phyloP scores from a whole-genome alignment of 768 basidiomycete species.

The Dacryopinax spathularia region DNA sequence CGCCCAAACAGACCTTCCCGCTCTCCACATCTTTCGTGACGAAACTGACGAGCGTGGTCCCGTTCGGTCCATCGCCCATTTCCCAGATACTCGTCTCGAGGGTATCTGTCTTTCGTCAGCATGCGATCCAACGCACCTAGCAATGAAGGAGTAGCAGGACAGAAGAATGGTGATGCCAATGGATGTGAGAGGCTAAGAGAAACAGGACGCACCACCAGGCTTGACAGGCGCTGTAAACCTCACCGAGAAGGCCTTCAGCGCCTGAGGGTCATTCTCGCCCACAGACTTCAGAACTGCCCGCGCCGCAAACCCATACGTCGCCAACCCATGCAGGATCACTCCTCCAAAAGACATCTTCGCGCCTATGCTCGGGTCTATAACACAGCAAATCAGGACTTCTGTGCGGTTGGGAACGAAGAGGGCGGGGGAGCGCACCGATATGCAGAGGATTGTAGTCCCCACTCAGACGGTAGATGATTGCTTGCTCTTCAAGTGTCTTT shows the following conservation, averaged over 20 bases:
- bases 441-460: slow-evolving; percentile 73
- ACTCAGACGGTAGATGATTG: slow-evolving; percentile 54
- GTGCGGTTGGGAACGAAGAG: not conserved
- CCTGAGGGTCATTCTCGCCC: slow-evolving; percentile 43
- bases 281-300: slow-evolving; percentile 54
- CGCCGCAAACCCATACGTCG: slow-evolving; percentile 68
- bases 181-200: not conserved
- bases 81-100: slow-evolving; percentile 72
- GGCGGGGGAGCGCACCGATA: slow-evolving; percentile 34
- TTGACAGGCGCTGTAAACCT: slow-evolving; percentile 73
- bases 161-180: not conserved
- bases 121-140: too few species aligned
- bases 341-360: slow-evolving; percentile 63
- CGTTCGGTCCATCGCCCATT: slow-evolving; percentile 48
- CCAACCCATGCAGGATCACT: slow-evolving; percentile 72
- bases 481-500: slow-evolving; percentile 48
- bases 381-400: not conserved
- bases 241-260: slow-evolving; percentile 53
- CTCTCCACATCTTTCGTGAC: slow-evolving; percentile 44
- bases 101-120: slow-evolving; percentile 26
- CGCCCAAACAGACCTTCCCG: slow-evolving; percentile 47
- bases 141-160: not conserved
- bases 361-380: slow-evolving; percentile 58
- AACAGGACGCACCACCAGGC: slow-evolving; percentile 40
- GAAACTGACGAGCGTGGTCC: slow-evolving; percentile 46